Base-by-base conservation (phyloP, 805 yeast genomes). In the Candida bentonensis region DNA sequence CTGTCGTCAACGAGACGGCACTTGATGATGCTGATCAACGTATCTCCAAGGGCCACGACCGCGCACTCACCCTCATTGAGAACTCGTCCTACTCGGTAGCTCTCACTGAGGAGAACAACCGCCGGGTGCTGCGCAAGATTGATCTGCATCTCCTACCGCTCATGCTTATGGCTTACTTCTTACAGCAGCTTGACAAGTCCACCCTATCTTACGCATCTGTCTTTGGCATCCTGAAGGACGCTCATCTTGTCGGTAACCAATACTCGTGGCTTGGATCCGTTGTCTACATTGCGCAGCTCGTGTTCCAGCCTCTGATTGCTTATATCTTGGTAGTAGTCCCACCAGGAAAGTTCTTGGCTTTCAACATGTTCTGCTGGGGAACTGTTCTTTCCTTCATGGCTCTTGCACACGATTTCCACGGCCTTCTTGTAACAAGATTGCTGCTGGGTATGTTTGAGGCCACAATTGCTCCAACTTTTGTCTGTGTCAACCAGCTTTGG, bases 401-500 rank as follows among this genome's bases (percentile, higher is more conserved):
- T 47, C 65, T 67, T 2, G 62, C 65, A 15, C 60, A 67, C 40
- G 51, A 63, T n/a, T 69, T 66, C 52, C 66, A 68, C 3, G 62
- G 68, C 4, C 62, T 73, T 15, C 61, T 70, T 62, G 60, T 66
- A 3, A 59, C 67, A 1, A 54, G 78, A 42, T 55, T 65, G 13
- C 53, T 73, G 13, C 56, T 72, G 2, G 78, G 78, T 9, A 53
- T 66, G 21, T 65, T 70, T 43, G 79, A 74, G 51, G 50, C 68
- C 2, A 66, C 75, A 1, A 66, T 75, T 42, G 74, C 77, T 0
- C 73, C 73, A 2, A 76, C 77, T 0, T 63, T 74, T 39, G 68
- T 72, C 42, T 62, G 73, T 17, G 68, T 75, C 36, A 71, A 74
- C 39, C 75, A 79, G 26, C 74, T 75, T 79, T 76, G 72, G 55